Conservation (phyloP, 2,329 filamentous ascomycete genomes). For the Didymella lethalis region DNA sequence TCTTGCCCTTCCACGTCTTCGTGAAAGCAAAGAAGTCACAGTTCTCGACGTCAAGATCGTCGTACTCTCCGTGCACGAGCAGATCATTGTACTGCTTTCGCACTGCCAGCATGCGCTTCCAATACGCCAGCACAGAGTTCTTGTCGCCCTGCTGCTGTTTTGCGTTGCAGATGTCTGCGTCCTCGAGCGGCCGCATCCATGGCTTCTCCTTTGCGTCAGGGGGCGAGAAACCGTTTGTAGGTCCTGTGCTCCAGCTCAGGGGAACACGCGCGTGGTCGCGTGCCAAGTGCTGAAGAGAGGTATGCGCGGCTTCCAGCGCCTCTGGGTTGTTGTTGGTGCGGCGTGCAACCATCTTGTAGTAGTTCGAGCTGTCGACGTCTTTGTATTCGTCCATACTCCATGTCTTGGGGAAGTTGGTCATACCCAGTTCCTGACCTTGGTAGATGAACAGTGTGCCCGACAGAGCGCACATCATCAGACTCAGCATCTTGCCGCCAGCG, state of each 20-base stretch:
- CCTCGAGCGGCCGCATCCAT: slow-evolving; percentile 68
- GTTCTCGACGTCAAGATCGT: slow-evolving; percentile 59
- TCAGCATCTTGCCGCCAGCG: slow-evolving; percentile 57
- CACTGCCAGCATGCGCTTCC: slow-evolving; percentile 63
- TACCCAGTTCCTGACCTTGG: slow-evolving; percentile 61
- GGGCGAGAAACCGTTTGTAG: slow-evolving; percentile 67
- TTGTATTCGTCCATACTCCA: slow-evolving; percentile 59
- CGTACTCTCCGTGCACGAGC: slow-evolving; percentile 69
- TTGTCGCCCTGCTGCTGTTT: slow-evolving; percentile 57
- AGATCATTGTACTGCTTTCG: slow-evolving; percentile 65
- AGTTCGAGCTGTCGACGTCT: slow-evolving; percentile 64
- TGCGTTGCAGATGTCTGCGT: slow-evolving; percentile 65
- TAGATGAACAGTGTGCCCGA: slow-evolving; percentile 62
- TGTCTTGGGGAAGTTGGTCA: slow-evolving; percentile 57
- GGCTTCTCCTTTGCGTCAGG: slow-evolving; percentile 58
- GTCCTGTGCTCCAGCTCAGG: slow-evolving; percentile 68
- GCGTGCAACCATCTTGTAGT: slow-evolving; percentile 51
- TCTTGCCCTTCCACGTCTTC: slow-evolving; percentile 44
- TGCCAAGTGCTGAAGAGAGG: slow-evolving; percentile 65
- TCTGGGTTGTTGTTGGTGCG: slow-evolving; percentile 39
- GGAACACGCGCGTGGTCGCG: slow-evolving; percentile 73
- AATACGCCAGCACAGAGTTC: slow-evolving; percentile 66
- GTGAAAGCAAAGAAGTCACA: slow-evolving; percentile 64
- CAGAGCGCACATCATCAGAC: slow-evolving; percentile 57
- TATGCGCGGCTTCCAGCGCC: slow-evolving; percentile 57